Conservation (phyloP, 2,329 filamentous ascomycete genomes). For the Teratosphaeria gauchensis region DNA sequence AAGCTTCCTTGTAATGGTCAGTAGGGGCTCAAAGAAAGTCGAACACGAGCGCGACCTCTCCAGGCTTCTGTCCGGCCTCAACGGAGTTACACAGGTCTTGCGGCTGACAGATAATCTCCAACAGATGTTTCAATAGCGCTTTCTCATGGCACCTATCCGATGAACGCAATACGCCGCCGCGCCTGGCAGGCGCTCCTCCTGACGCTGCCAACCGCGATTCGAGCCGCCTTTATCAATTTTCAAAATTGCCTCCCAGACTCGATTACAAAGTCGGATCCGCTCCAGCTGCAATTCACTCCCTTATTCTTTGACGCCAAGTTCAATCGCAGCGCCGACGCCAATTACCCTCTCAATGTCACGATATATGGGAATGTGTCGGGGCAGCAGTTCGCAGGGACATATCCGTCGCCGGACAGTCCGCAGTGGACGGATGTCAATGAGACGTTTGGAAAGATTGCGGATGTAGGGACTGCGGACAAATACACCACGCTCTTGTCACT, state of each 20-base stretch:
- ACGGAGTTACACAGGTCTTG: not conserved
- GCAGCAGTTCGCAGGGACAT: slow-evolving; percentile 44
- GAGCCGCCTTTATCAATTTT: slow-evolving; percentile 64
- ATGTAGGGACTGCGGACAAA: slow-evolving; percentile 48
- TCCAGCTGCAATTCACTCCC: slow-evolving; percentile 70
- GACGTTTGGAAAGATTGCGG: slow-evolving; percentile 67
- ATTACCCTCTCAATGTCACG: slow-evolving; percentile 61
- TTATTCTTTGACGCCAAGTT: slow-evolving; percentile 65
- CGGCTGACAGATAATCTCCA: not conserved
- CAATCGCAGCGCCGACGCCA: slow-evolving; percentile 42
- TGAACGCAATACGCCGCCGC: slow-evolving; percentile 2
- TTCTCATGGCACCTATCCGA: not conserved
- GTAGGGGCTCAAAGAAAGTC: not conserved
- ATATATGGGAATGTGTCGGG: slow-evolving; percentile 90
- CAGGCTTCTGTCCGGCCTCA: not conserved
- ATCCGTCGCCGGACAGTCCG: slow-evolving; percentile 50
- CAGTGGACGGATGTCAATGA: slow-evolving; percentile 53
- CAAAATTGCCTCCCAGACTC: slow-evolving; percentile 66
- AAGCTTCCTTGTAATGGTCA: not conserved
- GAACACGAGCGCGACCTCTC: not conserved
- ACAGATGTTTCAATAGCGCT: not conserved
- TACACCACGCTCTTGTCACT: slow-evolving; percentile 61
- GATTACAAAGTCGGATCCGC: slow-evolving; percentile 47
- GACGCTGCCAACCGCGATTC: slow-evolving; percentile 30
- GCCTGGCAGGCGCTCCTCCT: slow-evolving; percentile 10